Percentiles rank a stretch among this genome's conserved stretches.
phyloP scores from a whole-genome alignment of 1,284 basidiomycete species.

The Puccinia horiana region DNA sequence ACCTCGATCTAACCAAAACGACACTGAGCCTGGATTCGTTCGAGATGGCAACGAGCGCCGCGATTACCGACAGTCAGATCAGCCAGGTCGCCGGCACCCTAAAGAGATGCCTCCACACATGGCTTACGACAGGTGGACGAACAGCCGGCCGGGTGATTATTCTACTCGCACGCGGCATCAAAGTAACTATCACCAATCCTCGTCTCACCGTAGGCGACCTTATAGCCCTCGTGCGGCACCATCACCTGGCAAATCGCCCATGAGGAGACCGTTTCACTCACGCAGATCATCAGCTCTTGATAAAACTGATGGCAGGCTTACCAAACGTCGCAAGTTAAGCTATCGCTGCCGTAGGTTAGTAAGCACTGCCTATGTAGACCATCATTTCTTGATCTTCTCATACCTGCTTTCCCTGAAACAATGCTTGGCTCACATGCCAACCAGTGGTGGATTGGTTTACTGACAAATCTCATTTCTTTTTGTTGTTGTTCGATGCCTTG shows the following conservation, averaged over 20 bases:
- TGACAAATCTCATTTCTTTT: neutral
- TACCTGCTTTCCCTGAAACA: neutral
- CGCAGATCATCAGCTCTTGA: constrained; percentile 12
- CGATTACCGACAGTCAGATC: constrained; percentile 32
- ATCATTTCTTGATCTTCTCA: neutral
- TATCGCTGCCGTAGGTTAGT: constrained; percentile 29
- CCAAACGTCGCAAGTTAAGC: constrained; percentile 28
- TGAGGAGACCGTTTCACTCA: constrained; percentile 11
- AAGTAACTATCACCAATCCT: constrained; percentile 10
- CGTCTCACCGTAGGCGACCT: constrained; percentile 12
- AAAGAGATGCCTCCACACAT: neutral
- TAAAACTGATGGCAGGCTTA: neutral
- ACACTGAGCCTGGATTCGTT: neutral
- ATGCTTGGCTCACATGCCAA: neutral
- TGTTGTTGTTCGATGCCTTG: neutral
- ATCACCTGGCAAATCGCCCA: constrained; percentile 28
- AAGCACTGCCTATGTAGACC: neutral
- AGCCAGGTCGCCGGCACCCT: constrained; percentile 5
- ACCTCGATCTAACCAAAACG: constrained; percentile 5
- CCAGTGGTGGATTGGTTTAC: neutral
- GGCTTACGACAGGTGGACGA: constrained; percentile 23
- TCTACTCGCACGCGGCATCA: neutral
- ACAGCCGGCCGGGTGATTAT: constrained; percentile 10
- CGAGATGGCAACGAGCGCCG: constrained; percentile 31
- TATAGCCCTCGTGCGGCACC: constrained; percentile 33